Base-by-base conservation (phyloP, 1,139 yeast species). In the Tardiomyces blankii region DNA sequence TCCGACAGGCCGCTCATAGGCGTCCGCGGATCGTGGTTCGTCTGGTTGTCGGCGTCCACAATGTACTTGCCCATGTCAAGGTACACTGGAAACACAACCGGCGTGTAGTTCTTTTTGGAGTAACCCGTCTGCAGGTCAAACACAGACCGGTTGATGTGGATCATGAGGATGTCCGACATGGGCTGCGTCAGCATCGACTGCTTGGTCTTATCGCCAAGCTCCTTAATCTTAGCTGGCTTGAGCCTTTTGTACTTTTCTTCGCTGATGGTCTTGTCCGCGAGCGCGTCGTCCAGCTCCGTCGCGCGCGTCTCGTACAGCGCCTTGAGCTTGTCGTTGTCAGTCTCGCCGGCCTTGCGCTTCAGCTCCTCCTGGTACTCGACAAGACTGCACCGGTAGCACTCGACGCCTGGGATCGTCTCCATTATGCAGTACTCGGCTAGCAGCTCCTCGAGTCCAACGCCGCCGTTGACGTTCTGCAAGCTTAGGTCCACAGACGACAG, bases 101-200 rank as follows among this genome's bases (percentile, higher is more conserved):
- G 77, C 8, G 95, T 82, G 46, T 85, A 78, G 60, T 89, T 88
- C 61, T 89, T 89, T 49, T 87, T 78, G 30, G 87, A 82, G 73
- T 77, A 77, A 50, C 84, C 91, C 0, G 95, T 85, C 49, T 78
- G 70, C 46, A 93, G 86, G 63, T 89, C 96, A 65, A 88, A 89
- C 11, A 87, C 96, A 2, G 95, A 85, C 58, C 97, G 75, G 62
- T 89, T 89, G 48, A 89, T 83, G 63, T 89, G 96, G 43, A 89
- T 75, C 47, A 91, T 78, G 46, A 89, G 70, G 50, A 87, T 72
- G 14, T 93, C 85, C 2, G 96, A 89, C 19, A 55, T 54, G 0
- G 96, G 96, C 57, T 88, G 73, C 23, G 88, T 76, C 52, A 87
- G 74, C 58, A 78, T 73, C 21, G 82, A 81, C 61, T 88, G 96